Base-by-base conservation (phyloP, 352 stramenopile genomes). In the Phytophthora brassicae region DNA sequence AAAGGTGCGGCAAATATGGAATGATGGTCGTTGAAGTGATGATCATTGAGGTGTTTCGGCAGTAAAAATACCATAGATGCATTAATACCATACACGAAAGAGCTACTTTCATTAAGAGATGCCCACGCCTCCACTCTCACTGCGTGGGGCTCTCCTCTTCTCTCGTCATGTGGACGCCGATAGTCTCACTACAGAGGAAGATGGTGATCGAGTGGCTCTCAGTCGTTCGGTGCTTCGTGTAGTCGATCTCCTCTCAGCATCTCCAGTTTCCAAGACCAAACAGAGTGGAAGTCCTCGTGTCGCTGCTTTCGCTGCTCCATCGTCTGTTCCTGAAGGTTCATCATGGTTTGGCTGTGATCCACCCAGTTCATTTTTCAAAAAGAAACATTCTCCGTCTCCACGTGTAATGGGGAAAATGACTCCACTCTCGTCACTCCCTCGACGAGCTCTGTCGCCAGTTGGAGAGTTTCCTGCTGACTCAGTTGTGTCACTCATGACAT, bases 371-470 rank as follows among this genome's bases (percentile, higher is more conserved):
- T 68, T 68, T 45, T 22, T 5, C 35, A 67, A 51, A 24, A 54
- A 33, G 51, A 72, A 44, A 14, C 52, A 64, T 24, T 2, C 43
- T 0, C 46, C 41, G 16, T 72, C 58, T 41, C 58, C 64, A 23
- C 51, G 64, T 4, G 39, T 52, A 2, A 52, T 56, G 33, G 50
- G 22, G 19, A 61, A 58, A 26, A 72, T 65, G 59, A 51, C 13
- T 36, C 65, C 65, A 6, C 28, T 68, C 14, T 48, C 43, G 20
- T 12, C 52, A 4, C 44, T 67, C 13, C 58, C 52, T 2, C n/a
- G 48, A 19, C 53, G 73, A 33, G 66, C 73, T 16, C 47, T 59
- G 20, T 81, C 73, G 17, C 73, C 73, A 7, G 64, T 81, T 0
- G 73, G 73, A 9, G 60, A 72, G 5, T 24, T 77, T 1, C 63